These are phyloP conservation scores for Rehmannia glutinosa DNA, from an alignment of 257 asterid genomes.

Conservation along the genomic window DNA sequence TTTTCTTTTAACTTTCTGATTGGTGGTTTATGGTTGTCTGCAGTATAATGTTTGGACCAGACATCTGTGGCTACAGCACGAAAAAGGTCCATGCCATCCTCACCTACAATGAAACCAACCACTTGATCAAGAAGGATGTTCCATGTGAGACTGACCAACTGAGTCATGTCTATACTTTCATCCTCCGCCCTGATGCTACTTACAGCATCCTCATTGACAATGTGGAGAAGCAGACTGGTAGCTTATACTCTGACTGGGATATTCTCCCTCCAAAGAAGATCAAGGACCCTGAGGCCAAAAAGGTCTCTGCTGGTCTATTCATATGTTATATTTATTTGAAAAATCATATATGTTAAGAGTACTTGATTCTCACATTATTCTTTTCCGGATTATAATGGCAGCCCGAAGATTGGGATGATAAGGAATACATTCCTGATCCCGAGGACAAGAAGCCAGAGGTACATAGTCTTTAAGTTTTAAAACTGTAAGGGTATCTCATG, in stretches of 20 bases:
- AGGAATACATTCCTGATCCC: slow-evolving; percentile 87
- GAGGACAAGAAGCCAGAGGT: slow-evolving; percentile 99
- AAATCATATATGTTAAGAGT: background rate
- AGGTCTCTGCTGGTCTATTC: slow-evolving; percentile 35
- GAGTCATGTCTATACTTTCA: slow-evolving; percentile 84
- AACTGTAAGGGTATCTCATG: background rate
- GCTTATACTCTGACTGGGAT: slow-evolving; percentile 93
- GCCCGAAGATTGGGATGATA: slow-evolving; percentile 99
- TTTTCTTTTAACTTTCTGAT: slow-evolving; percentile 8
- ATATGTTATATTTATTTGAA: background rate
- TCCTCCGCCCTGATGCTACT: slow-evolving; percentile 94
- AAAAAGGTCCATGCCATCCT: slow-evolving; percentile 91
- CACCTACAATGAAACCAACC: slow-evolving; percentile 63
- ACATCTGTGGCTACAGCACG: slow-evolving; percentile 86
- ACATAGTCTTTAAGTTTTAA: background rate
- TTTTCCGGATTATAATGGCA: slow-evolving; percentile 26
- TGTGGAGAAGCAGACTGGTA: slow-evolving; percentile 88
- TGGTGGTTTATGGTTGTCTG: slow-evolving; percentile 17
- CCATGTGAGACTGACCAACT: slow-evolving; percentile 98
- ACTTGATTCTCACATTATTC: background rate
- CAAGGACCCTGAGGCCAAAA: slow-evolving; percentile 93
- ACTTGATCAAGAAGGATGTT: slow-evolving; percentile 88
- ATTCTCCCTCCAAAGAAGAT: slow-evolving; percentile 82
- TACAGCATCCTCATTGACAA: slow-evolving; percentile 92
- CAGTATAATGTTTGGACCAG: slow-evolving; percentile 99